phyloP scores from a whole-genome alignment of 495 filamentous ascomycete genomes.

The Oleoguttula mirabilis region DNA sequence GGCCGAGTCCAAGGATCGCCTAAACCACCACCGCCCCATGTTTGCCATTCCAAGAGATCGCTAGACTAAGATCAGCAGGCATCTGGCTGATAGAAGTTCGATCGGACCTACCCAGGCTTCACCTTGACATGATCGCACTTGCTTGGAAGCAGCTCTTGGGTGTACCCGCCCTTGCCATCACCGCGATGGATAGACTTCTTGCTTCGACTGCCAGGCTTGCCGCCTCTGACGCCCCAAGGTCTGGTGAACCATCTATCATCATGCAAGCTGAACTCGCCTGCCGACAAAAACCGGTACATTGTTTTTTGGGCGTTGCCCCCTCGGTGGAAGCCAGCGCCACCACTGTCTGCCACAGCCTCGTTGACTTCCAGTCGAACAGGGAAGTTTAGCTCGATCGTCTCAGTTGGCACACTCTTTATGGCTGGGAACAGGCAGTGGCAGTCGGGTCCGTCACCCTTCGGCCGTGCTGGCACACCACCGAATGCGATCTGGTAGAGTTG shows the following conservation, averaged over 20 bases:
- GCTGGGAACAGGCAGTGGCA: slow-evolving; percentile 43
- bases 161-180: slow-evolving; percentile 26
- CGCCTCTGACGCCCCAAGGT: slow-evolving; percentile 39
- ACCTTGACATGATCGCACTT: slow-evolving; percentile 41
- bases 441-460: slow-evolving; percentile 39
- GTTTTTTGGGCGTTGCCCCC: slow-evolving; percentile 41
- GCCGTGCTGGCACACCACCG: slow-evolving; percentile 38
- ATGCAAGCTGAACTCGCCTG: slow-evolving; percentile 38
- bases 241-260: slow-evolving; percentile 43
- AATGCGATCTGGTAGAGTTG: slow-evolving; percentile 43
- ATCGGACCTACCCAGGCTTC: slow-evolving; percentile 21
- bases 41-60: slow-evolving; percentile 42
- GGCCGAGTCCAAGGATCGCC: slow-evolving; percentile 39
- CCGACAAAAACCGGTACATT: slow-evolving; percentile 35
- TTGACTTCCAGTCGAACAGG: slow-evolving; percentile 40
- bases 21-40: slow-evolving; percentile 41
- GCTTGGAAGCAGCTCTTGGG: slow-evolving; percentile 27
- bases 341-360: slow-evolving; percentile 38
- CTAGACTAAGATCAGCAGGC: slow-evolving; percentile 11
- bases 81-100: not conserved
- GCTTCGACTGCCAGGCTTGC: slow-evolving; percentile 35
- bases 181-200: slow-evolving; percentile 34
- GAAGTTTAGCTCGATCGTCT: slow-evolving; percentile 40
- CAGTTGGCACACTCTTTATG: slow-evolving; percentile 41
- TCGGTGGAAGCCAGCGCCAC: slow-evolving; percentile 37